Base-by-base conservation (phyloP, 208 protist species). In the Crithidia expoeki region DNA sequence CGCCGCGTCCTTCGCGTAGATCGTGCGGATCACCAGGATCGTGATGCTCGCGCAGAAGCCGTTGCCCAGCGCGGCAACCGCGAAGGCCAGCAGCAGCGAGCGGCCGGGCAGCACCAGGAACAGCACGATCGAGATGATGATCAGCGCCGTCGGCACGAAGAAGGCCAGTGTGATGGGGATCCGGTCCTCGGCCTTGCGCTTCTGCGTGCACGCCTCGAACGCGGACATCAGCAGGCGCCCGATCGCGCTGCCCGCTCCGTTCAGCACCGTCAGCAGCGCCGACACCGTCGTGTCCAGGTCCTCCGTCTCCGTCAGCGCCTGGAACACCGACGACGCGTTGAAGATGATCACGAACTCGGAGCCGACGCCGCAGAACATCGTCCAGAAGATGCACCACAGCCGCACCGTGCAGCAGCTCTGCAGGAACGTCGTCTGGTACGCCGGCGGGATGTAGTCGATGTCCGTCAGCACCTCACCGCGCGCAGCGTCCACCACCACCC, bases 1-100 rank as follows among this genome's bases (percentile, higher is more conserved):
- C 32, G 78, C 88, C 4, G 77, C 49, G 60, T 90, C 84, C 62
- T 85, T 83, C 23, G 79, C 80, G 80, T 80, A 94, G 50, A 91
- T 84, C 42, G 83, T 86, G 40, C 88, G 88, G 33, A 80, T 60
- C 47, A 90, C 80, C 47, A 94, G 74, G 19, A 89, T 49, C 9
- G 55, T 67, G 2, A 52, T 68, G n/a, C 72, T 77, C 1, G 83
- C 78, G 0, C 63, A 32, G 60, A 83, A 89, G 32, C 88, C 88
- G 78, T 85, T 89, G 28, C 78, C 82, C 12, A 90, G 28, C 12
- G 88, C 79, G 5, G 83, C 74, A 2, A 84, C 60, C 14, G 88
- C 57, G 58, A 79, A 85, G 17, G 84, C 76, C 40, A 93, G 61
- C n/a, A 75, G 81, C 44, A 93, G 72, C n/a, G 72, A 62, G 17